Conservation (phyloP, 352 stramenopile species). For the Phytopythium ostracodes region DNA sequence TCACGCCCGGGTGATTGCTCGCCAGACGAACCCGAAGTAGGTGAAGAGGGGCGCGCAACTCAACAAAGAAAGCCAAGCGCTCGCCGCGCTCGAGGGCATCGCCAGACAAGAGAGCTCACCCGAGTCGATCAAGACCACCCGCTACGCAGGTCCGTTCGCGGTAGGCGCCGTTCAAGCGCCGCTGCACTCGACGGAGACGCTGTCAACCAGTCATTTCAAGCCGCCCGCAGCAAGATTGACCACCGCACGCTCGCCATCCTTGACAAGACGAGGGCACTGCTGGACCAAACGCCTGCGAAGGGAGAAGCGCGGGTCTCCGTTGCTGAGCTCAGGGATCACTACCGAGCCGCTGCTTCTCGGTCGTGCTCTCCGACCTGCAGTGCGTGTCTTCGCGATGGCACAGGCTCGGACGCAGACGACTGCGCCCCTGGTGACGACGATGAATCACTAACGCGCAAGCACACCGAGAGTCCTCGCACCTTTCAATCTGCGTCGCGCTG, state of each 20-base stretch:
- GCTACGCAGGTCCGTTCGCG: not conserved
- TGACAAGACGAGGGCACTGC: constrained; percentile 38
- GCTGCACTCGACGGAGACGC: constrained; percentile 9
- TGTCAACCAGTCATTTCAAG: constrained; percentile 30
- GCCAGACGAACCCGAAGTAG: not conserved
- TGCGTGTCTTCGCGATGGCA: not conserved
- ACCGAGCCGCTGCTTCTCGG: not conserved
- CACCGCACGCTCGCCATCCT: constrained; percentile 53
- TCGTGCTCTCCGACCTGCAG: not conserved
- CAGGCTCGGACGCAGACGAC: not conserved
- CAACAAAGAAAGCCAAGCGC: not conserved
- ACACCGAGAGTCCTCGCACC: not conserved
- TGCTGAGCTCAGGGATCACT: constrained; percentile 22
- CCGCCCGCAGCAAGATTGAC: constrained; percentile 39
- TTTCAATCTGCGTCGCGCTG: not conserved
- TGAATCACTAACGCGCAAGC: not conserved
- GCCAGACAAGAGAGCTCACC: not conserved
- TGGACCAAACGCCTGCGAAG: constrained; percentile 15
- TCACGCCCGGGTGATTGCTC: not conserved
- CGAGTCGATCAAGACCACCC: not conserved
- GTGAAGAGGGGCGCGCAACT: not conserved
- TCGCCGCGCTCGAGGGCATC: not conserved
- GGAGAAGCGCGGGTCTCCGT: constrained; percentile 21
- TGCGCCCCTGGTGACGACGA: not conserved
- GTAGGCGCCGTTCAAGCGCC: constrained; percentile 3